Conservation (phyloP, 2,329 filamentous ascomycete species). For the Hypoxylon sp. region DNA sequence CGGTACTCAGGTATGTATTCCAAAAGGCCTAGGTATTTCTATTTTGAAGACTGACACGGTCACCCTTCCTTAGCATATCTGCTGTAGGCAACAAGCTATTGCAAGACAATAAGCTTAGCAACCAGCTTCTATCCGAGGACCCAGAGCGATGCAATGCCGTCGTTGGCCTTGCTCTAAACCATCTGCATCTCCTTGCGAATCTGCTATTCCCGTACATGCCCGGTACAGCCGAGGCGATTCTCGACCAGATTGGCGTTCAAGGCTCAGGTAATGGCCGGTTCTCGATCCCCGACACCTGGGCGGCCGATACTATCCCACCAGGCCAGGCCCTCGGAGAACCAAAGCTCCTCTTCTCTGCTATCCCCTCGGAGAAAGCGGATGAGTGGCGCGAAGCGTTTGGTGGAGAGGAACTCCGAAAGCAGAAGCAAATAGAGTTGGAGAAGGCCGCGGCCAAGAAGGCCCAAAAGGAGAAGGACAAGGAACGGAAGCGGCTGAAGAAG, state of each 20-base stretch:
- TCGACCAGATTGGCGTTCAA: conserved; percentile 77
- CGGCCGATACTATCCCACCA: conserved; percentile 70
- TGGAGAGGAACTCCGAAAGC: conserved; percentile 74
- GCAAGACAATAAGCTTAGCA: conserved; percentile 67
- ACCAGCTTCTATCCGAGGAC: conserved; percentile 66
- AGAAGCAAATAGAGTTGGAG: conserved; percentile 70
- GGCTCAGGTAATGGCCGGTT: conserved; percentile 49
- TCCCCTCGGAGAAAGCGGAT: conserved; percentile 83
- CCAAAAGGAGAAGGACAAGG: conserved; percentile 64
- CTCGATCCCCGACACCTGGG: conserved; percentile 77
- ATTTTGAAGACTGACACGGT: conserved; percentile 18
- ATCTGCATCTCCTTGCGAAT: conserved; percentile 83
- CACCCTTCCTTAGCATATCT: conserved; percentile 37
- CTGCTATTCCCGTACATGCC: conserved; percentile 89
- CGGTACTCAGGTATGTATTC: conserved; percentile 34
- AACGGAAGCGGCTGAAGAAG: conserved; percentile 61
- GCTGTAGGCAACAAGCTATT: conserved; percentile 63
- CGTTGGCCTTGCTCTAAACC: conserved; percentile 86
- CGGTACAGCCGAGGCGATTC: conserved; percentile 79
- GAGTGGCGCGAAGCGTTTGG: conserved; percentile 86
- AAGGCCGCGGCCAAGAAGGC: conserved; percentile 66
- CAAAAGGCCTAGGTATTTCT: neutral
- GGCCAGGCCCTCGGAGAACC: conserved; percentile 87
- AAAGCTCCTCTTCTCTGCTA: conserved; percentile 83
- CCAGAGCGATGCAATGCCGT: conserved; percentile 68